Conservation (phyloP, 78 protist genomes). For the Bodo saltans region DNA sequence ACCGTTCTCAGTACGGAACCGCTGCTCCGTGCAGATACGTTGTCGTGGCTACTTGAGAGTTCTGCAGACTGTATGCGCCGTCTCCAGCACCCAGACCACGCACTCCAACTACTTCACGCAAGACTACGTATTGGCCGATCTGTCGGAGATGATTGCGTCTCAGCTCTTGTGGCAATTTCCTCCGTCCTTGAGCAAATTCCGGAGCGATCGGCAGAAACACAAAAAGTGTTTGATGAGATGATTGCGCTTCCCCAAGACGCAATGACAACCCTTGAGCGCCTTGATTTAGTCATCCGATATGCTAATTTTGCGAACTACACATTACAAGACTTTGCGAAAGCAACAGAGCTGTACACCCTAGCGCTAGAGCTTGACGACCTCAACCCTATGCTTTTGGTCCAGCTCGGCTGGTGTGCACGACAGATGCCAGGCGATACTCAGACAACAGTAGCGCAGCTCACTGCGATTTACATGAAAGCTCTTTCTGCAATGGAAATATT, state of each 20-base stretch:
- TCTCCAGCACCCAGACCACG: too few species aligned
- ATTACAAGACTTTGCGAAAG: background rate
- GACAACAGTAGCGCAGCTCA: too few species aligned
- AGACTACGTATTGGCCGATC: too few species aligned
- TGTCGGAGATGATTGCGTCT: too few species aligned
- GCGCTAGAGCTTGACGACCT: background rate
- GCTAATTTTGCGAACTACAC: background rate
- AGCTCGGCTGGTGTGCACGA: background rate
- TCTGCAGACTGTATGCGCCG: too few species aligned
- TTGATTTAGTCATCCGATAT: background rate
- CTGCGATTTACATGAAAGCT: background rate
- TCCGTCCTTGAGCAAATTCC: too few species aligned
- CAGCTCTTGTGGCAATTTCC: too few species aligned
- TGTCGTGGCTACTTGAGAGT: too few species aligned
- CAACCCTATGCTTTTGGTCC: background rate
- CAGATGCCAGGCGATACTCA: background rate
- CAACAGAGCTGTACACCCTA: background rate
- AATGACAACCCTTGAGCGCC: background rate
- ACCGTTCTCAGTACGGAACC: too few species aligned
- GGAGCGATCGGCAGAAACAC: background rate
- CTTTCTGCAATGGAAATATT: background rate
- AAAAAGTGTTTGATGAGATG: background rate
- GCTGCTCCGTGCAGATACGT: too few species aligned
- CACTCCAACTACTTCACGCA: too few species aligned
- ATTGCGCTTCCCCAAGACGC: background rate